Base-by-base conservation (phyloP, 306 rosid genomes). In the Vicia sativa region DNA sequence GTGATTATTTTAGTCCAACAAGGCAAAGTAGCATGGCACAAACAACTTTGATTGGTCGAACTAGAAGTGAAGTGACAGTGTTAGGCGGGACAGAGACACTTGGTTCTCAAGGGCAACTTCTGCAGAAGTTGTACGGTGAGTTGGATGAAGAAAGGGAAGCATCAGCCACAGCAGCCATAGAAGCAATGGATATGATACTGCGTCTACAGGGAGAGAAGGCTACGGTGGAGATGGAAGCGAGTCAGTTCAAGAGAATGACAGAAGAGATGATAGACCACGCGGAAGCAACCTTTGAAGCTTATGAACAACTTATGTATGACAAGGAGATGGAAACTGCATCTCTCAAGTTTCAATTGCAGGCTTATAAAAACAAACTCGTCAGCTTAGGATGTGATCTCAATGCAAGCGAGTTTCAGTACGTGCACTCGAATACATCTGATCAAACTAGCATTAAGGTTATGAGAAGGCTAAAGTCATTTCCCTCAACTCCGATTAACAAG, bases 141-240 rank as follows among this genome's bases (percentile, higher is more conserved):
- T 77, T 95, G 73, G 99, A 95, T 63, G 73, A 90, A 67, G 99
- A 95, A 81, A 83, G 99, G 73, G 99, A 90, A 68, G 88, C 96
- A 31, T 88, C 99, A 1, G 85, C 97, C 15, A 54, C 87, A 1
- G 96, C 97, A 34, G 83, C 92, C 9, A 83, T 82, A 53, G 99
- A 95, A 77, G 92, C 99, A 15, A 48, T 95, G 38, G 89, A 91
- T 15, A 90, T 95, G 97, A 95, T 95, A 55, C 74, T 90, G 71
- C 97, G 97, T 43, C 66, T 95, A 77, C 97, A 95, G 83, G 97
- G 88, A 41, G 97, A 95, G 70, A 95, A 83, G 58, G 89, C 97
- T 11, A 87, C 81, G 3, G 80, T 85, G 80, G 83, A 87, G 83
- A 85, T 95, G 99, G 99, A 95, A 69, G 95, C 99, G 1, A 82